Evolutionary conservation across 2,329 filamentous ascomycete species (phyloP).

Genomic region (Rhinocladiella similis): DNA sequence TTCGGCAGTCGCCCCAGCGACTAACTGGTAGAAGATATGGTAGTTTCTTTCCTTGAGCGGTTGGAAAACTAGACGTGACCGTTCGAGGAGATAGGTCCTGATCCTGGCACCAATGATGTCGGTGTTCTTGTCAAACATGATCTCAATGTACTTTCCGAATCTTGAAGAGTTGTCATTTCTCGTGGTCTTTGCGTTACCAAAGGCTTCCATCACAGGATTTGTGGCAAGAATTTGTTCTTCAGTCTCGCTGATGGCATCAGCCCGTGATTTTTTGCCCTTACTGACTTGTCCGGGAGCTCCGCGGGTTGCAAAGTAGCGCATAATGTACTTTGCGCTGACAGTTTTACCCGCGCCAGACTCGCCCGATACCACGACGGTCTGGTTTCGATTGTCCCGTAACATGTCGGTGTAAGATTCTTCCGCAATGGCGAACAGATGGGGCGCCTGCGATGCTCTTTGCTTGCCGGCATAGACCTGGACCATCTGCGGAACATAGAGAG

Average conservation of each 20-base stretch:
- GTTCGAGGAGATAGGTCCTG: constrained; percentile 89
- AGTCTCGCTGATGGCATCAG: constrained; percentile 86
- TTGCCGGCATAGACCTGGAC: constrained; percentile 99
- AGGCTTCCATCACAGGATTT: constrained; percentile 99
- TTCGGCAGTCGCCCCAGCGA: constrained; percentile 83
- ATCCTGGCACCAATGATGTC: constrained; percentile 99
- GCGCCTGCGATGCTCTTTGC: constrained; percentile 92
- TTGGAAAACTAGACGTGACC: constrained; percentile 94
- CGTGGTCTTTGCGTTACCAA: constrained; percentile 99
- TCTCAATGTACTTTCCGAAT: constrained; percentile 99
- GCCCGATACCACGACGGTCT: constrained; percentile 98
- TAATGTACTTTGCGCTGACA: constrained; percentile 99
- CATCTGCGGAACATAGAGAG: constrained; percentile 97
- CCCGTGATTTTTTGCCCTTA: constrained; percentile 70
- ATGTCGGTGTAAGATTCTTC: constrained; percentile 99
- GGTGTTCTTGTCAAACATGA: constrained; percentile 94
- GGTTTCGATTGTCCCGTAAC: constrained; percentile 92
- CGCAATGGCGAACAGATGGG: constrained; percentile 97
- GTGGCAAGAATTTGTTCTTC: constrained; percentile 98
- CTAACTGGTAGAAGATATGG: constrained; percentile 97
- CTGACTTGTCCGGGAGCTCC: constrained; percentile 87
- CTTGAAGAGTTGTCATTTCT: constrained; percentile 98
- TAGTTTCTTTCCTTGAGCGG: constrained; percentile 97
- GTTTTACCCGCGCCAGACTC: constrained; percentile 99
- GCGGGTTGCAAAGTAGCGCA: constrained; percentile 98